Conservation (phyloP, 2,329 filamentous ascomycete species). For the Paecilomyces variotii region DNA sequence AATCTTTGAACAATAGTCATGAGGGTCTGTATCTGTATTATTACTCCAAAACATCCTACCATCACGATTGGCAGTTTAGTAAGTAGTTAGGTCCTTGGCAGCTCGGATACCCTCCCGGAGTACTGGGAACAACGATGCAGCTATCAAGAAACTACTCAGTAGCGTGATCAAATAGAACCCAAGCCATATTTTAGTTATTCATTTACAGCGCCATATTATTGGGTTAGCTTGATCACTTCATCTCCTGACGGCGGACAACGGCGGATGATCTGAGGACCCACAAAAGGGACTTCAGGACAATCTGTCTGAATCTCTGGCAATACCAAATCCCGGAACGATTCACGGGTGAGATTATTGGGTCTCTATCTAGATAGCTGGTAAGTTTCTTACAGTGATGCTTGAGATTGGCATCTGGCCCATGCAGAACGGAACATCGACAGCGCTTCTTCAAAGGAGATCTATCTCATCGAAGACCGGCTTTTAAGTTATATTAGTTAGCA, state of each 20-base stretch:
- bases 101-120: neutral
- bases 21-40: neutral
- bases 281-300: neutral
- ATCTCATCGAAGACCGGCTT: neutral
- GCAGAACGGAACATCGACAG: neutral
- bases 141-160: neutral
- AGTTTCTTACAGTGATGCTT: neutral
- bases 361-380: no score
- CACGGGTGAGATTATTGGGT: neutral
- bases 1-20: neutral
- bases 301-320: neutral
- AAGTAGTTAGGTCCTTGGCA: neutral
- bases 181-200: neutral
- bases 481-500: no score
- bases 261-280: neutral
- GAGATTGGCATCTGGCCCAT: neutral
- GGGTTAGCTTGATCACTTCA: neutral
- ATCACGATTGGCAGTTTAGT: neutral
- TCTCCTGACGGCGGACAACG: neutral
- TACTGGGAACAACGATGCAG: neutral
- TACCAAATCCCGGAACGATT: neutral
- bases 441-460: neutral
- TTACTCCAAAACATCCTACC: neutral
- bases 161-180: neutral
- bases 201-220: neutral